These are phyloP conservation scores for Aspergillus aculeatinus DNA, from an alignment of 2,329 filamentous ascomycete genomes.

Conservation along the genomic window DNA sequence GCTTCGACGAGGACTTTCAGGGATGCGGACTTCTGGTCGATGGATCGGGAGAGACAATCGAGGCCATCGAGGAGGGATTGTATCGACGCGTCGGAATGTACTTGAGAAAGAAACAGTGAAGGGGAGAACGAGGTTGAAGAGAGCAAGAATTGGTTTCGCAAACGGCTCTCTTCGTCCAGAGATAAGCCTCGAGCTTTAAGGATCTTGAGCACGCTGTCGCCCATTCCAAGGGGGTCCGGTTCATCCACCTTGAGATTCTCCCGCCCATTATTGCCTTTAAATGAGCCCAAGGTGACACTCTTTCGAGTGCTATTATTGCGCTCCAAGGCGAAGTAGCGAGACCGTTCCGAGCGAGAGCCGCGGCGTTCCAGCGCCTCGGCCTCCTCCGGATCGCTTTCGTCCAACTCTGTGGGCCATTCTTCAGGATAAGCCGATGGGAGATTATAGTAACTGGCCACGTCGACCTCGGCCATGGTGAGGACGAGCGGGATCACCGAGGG, in stretches of 20 bases:
- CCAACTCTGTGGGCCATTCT: conserved; percentile 82
- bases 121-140: conserved; percentile 96
- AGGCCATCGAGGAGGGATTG: conserved; percentile 77
- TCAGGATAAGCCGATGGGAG: conserved; percentile 74
- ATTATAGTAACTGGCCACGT: conserved; percentile 88
- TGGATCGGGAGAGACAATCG: conserved; percentile 82
- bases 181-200: conserved; percentile 74
- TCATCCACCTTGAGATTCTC: conserved; percentile 86
- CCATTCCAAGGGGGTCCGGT: conserved; percentile 83
- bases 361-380: conserved; percentile 46
- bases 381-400: conserved; percentile 67
- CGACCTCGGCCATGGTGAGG: conserved; percentile 64
- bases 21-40: conserved; percentile 96
- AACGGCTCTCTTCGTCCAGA: conserved; percentile 76
- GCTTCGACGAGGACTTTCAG: conserved; percentile 95
- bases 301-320: conserved; percentile 68
- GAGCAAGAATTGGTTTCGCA: conserved; percentile 88
- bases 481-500: conserved; percentile 3
- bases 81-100: conserved; percentile 83
- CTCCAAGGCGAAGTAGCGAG: conserved; percentile 81
- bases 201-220: conserved; percentile 80
- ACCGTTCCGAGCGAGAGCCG: conserved; percentile 61
- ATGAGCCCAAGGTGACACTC: conserved; percentile 65
- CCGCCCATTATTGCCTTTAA: conserved; percentile 66
- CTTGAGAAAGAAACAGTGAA: conserved; percentile 84